phyloP scores from a whole-genome alignment of 2,329 filamentous ascomycete genomes.

The Ceratocystiopsis brevicomis region DNA sequence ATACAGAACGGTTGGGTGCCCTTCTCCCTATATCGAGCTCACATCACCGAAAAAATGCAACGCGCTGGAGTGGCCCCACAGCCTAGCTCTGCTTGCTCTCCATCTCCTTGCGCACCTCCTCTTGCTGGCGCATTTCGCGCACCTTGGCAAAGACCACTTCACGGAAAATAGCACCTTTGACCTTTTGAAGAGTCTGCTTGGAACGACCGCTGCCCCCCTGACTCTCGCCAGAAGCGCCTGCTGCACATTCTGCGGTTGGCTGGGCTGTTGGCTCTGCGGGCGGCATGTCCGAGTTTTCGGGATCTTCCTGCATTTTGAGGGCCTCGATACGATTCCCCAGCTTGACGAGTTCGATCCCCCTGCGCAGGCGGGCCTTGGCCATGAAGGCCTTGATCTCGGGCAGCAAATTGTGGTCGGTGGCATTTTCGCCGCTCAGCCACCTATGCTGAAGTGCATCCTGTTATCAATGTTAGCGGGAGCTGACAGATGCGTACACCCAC shows the following conservation, averaged over 20 bases:
- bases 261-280: slow-evolving; percentile 33
- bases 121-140: slow-evolving; percentile 72
- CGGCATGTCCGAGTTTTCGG: slow-evolving; percentile 55
- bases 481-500: not conserved
- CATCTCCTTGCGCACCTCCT: slow-evolving; percentile 52
- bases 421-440: slow-evolving; percentile 83
- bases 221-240: not conserved
- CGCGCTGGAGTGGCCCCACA: not conserved
- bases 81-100: slow-evolving; percentile 29
- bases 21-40: too few relatives aligned
- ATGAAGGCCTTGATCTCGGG: slow-evolving; percentile 93
- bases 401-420: slow-evolving; percentile 89
- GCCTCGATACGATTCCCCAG: slow-evolving; percentile 87
- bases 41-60: too few relatives aligned
- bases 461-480: not conserved
- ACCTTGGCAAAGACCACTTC: slow-evolving; percentile 92
- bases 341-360: slow-evolving; percentile 91
- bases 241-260: not conserved
- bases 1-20: too few relatives aligned
- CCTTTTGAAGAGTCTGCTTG: slow-evolving; percentile 27
- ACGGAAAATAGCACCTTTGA: slow-evolving; percentile 63
- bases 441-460: slow-evolving; percentile 61
- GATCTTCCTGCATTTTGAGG: slow-evolving; percentile 77
- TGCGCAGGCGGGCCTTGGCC: slow-evolving; percentile 73
- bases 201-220: slow-evolving; percentile 13